phyloP scores from a whole-genome alignment of 2,329 filamentous ascomycete species.

The Fusarium metavorans region DNA sequence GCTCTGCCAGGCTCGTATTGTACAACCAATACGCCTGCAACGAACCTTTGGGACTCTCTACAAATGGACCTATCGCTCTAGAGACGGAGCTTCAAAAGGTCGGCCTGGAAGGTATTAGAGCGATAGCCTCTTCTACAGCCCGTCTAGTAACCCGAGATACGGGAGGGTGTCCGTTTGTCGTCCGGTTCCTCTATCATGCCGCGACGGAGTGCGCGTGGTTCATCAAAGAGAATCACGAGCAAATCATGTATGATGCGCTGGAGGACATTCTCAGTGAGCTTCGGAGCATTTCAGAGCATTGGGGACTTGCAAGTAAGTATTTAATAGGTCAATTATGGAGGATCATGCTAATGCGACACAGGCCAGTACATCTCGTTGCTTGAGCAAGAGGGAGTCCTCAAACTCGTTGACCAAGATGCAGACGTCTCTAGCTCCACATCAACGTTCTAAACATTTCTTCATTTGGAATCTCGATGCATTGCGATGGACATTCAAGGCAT shows the following conservation, averaged over 20 bases:
- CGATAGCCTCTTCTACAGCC: background rate
- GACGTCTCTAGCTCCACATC: background rate
- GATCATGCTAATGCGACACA: too few species aligned
- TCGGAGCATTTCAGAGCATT: background rate
- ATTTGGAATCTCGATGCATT: background rate
- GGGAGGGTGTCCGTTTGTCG: slow-evolving; percentile 9
- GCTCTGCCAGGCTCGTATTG: slow-evolving; percentile 25
- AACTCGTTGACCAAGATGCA: background rate
- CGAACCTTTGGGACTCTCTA: slow-evolving; percentile 1
- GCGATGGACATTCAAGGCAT: background rate
- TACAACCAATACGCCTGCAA: slow-evolving; percentile 38
- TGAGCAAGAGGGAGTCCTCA: background rate
- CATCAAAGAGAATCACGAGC: slow-evolving; percentile 31
- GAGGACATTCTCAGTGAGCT: slow-evolving; percentile 11
- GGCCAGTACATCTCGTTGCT: background rate
- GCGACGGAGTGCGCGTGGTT: slow-evolving; percentile 37
- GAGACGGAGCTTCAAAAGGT: slow-evolving; percentile 34
- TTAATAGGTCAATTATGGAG: too few species aligned
- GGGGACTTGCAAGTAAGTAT: slow-evolving; percentile 7
- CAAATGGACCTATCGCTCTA: slow-evolving; percentile 6
- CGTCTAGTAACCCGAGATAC: background rate
- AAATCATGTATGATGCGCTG: slow-evolving; percentile 15
- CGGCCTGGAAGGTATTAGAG: slow-evolving; percentile 10
- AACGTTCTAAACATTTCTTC: background rate
- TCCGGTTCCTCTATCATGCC: slow-evolving; percentile 26